phyloP scores from a whole-genome alignment of 139 green algal species.

The Tetraselmis chui region DNA sequence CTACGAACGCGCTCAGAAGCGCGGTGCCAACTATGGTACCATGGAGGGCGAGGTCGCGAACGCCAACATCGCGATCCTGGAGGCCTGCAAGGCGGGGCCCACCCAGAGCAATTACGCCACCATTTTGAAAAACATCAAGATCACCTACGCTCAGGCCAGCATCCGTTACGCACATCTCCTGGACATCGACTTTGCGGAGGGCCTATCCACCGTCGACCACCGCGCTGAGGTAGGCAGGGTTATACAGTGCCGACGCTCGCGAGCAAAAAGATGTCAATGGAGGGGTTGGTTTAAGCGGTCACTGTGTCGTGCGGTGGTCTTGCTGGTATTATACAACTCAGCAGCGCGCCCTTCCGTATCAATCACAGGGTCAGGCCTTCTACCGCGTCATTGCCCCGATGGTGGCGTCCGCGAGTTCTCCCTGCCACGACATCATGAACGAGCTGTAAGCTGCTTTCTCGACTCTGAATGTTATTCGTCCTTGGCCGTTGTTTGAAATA shows the following conservation, averaged over 20 bases:
- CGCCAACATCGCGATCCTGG: background rate
- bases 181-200: background rate
- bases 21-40: conserved; percentile 6
- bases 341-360: no score
- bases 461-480: no score
- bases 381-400: background rate
- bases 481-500: no score
- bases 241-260: no score
- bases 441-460: background rate
- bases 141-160: conserved; percentile 5
- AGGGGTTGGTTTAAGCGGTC: no score
- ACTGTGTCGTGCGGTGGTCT: no score
- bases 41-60: background rate
- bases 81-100: background rate
- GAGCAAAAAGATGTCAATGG: no score
- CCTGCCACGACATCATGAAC: background rate
- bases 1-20: conserved; percentile 1
- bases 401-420: background rate
- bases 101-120: background rate
- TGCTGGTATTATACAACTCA: no score
- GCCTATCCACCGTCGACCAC: background rate
- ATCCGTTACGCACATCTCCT: conserved; percentile 9
- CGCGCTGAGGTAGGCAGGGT: background rate
- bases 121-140: conserved; percentile 8
- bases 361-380: background rate